Percentiles rank a stretch among this genome's conserved stretches.
These are phyloP conservation scores for Russula sp. DNA, from an alignment of 768 basidiomycete genomes.

Conservation along the genomic window DNA sequence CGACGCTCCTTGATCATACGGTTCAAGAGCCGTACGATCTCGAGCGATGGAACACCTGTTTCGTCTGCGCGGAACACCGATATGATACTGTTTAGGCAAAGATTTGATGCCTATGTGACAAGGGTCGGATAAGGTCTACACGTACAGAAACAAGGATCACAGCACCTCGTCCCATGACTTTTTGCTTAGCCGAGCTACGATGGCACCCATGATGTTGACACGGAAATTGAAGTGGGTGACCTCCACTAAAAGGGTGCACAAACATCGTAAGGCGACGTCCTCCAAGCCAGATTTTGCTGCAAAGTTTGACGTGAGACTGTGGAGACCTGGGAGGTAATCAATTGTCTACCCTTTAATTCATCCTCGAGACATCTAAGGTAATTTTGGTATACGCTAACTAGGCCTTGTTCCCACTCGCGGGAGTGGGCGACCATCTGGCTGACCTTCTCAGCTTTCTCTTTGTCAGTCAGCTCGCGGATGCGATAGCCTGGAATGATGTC, in stretches of 20 bases:
- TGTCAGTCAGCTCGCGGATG: slow-evolving; percentile 84
- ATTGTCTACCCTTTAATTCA: slow-evolving; percentile 72
- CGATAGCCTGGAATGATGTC: slow-evolving; percentile 96
- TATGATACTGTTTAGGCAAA: slow-evolving; percentile 77
- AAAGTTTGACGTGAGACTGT: background rate
- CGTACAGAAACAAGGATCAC: slow-evolving; percentile 20
- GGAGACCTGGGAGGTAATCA: slow-evolving; percentile 14
- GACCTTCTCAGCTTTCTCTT: slow-evolving; percentile 89
- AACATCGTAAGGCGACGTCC: slow-evolving; percentile 69
- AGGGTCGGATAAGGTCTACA: slow-evolving; percentile 19
- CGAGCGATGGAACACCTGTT: slow-evolving; percentile 76
- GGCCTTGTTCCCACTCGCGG: slow-evolving; percentile 93
- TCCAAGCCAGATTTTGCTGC: slow-evolving; percentile 61
- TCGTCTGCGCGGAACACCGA: slow-evolving; percentile 78
- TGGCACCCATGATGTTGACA: slow-evolving; percentile 81
- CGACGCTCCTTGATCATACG: slow-evolving; percentile 93
- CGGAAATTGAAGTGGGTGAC: slow-evolving; percentile 97
- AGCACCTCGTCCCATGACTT: slow-evolving; percentile 86
- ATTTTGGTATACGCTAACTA: slow-evolving; percentile 81
- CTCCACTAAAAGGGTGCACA: slow-evolving; percentile 79
- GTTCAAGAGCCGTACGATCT: slow-evolving; percentile 84
- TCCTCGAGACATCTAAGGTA: slow-evolving; percentile 81
- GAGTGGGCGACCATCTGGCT: slow-evolving; percentile 86
- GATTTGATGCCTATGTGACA: slow-evolving; percentile 63
- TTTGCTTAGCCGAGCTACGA: slow-evolving; percentile 77